A percentile compares a stretch with the other conserved stretches of the same genome.
Conservation (phyloP, 768 basidiomycete species). For the Daedalea quercina region DNA sequence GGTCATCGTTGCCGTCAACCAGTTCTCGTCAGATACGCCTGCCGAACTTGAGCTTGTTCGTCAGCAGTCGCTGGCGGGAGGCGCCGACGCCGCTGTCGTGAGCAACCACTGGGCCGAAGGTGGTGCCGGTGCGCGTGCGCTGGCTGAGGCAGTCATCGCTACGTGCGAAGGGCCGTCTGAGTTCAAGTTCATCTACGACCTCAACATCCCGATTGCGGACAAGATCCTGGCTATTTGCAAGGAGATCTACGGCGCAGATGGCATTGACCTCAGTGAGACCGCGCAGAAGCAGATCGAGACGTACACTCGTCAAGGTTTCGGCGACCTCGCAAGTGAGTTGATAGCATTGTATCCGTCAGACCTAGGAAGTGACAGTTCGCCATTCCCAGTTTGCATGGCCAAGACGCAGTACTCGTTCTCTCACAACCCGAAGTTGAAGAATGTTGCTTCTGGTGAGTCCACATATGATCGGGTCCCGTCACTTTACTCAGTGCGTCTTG, state of each 20-base stretch:
- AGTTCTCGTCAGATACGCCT: slow-evolving; percentile 87
- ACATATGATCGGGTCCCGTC: background rate
- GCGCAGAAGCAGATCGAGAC: slow-evolving; percentile 83
- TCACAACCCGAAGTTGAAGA: slow-evolving; percentile 87
- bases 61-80: slow-evolving; percentile 70
- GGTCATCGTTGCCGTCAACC: slow-evolving; percentile 93
- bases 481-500: background rate
- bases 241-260: slow-evolving; percentile 93
- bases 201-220: slow-evolving; percentile 73
- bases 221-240: slow-evolving; percentile 86
- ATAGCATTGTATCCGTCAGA: too few species aligned
- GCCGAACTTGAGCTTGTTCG: slow-evolving; percentile 87
- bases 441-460: slow-evolving; percentile 67
- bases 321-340: slow-evolving; percentile 65
- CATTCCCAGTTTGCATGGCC: slow-evolving; percentile 92
- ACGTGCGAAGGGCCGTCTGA: slow-evolving; percentile 76
- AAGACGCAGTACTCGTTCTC: slow-evolving; percentile 99
- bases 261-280: slow-evolving; percentile 78
- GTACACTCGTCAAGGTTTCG: slow-evolving; percentile 87
- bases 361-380: too few species aligned
- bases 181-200: slow-evolving; percentile 93
- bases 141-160: slow-evolving; percentile 88
- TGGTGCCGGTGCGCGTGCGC: slow-evolving; percentile 80
- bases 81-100: slow-evolving; percentile 92
- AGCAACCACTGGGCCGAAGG: slow-evolving; percentile 98